These are phyloP conservation scores for Phytophthora megakarya DNA, from an alignment of 352 stramenopile species.

Conservation along the genomic window DNA sequence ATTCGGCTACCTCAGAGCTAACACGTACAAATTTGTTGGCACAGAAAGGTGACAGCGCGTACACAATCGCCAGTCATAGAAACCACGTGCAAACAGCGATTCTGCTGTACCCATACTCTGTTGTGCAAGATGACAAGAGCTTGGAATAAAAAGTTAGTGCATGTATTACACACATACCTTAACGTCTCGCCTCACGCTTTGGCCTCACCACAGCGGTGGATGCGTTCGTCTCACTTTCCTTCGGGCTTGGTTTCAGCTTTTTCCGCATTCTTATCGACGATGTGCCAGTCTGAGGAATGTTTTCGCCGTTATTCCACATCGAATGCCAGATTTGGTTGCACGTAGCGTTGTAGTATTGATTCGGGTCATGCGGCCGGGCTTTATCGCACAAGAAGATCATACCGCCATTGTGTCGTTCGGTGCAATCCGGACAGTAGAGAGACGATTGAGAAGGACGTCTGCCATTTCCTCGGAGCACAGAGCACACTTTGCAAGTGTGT, in stretches of 20 bases:
- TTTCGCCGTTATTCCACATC: constrained; percentile 34
- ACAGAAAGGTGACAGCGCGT: constrained; percentile 39
- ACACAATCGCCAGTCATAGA: constrained; percentile 37
- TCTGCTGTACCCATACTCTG: constrained; percentile 26
- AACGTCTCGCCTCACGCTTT: not conserved
- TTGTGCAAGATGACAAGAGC: not conserved
- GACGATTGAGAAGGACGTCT: constrained; percentile 32
- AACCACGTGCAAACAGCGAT: constrained; percentile 41
- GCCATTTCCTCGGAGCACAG: constrained; percentile 31
- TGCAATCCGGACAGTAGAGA: constrained; percentile 37
- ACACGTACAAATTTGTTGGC: not conserved
- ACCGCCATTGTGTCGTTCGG: constrained; percentile 25
- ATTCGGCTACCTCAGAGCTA: not conserved
- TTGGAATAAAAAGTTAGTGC: constrained; percentile 9
- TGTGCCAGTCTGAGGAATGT: constrained; percentile 23
- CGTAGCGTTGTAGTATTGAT: constrained; percentile 29
- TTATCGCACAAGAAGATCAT: constrained; percentile 41
- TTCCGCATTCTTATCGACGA: constrained; percentile 37
- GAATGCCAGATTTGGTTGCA: constrained; percentile 46
- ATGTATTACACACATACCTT: constrained; percentile 12
- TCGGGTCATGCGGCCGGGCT: constrained; percentile 25
- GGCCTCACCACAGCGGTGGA: not conserved
- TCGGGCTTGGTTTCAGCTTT: constrained; percentile 14
- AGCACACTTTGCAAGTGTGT: constrained; percentile 44
- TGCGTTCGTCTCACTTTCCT: not conserved